Evolutionary conservation across 208 protist species (phyloP).

Genomic region (Acanthamoeba castellanii): DNA sequence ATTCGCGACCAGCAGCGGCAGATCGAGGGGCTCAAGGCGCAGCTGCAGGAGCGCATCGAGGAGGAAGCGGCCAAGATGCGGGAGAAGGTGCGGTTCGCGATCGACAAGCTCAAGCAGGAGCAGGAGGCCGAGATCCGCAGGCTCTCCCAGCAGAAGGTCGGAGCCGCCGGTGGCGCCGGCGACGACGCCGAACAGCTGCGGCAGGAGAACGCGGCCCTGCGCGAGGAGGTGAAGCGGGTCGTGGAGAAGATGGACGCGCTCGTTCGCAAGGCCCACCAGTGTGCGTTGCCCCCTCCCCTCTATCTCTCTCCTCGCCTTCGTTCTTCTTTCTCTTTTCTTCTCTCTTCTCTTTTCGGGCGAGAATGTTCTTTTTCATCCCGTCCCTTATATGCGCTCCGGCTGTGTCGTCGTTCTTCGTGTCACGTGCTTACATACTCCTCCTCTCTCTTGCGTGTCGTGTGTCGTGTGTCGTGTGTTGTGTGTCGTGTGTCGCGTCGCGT

Average conservation of each 20-base stretch:
- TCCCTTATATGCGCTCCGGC: not conserved
- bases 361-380: not conserved
- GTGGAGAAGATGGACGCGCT: constrained; percentile 10
- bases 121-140: not conserved
- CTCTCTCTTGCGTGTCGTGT: no score
- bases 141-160: constrained; percentile 3
- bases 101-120: constrained; percentile 28
- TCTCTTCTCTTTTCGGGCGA: not conserved
- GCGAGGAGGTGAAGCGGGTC: constrained; percentile 20
- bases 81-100: constrained; percentile 23
- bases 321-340: not conserved
- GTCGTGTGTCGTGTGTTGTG: no score
- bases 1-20: constrained; percentile 25
- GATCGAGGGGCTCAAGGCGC: constrained; percentile 1
- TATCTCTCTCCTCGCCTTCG: not conserved
- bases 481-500: no score
- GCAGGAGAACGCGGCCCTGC: not conserved
- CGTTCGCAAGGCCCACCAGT: not conserved
- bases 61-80: not conserved
- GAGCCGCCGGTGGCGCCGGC: not conserved
- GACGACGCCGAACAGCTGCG: not conserved
- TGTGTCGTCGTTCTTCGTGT: not conserved
- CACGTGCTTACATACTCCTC: no score
- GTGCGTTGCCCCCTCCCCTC: constrained; percentile 3
- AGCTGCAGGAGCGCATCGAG: not conserved